Percentiles rank a stretch among this genome's conserved stretches.
These are phyloP conservation scores for Aspergillus quadricinctus DNA, from an alignment of 2,329 filamentous ascomycete species.

Conservation along the genomic window DNA sequence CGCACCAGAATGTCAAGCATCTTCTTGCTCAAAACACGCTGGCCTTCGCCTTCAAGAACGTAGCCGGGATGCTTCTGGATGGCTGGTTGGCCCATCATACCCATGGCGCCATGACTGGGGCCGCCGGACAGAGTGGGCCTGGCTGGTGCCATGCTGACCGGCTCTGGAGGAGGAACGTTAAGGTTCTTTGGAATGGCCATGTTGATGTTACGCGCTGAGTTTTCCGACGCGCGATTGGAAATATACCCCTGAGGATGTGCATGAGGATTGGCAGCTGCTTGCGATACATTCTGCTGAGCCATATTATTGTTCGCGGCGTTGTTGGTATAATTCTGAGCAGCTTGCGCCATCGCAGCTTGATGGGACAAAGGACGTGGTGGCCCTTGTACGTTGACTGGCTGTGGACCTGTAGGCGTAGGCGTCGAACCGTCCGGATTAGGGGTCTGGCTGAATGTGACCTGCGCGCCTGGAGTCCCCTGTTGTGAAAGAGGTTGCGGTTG, in stretches of 20 bases:
- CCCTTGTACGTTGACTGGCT: slow-evolving; percentile 28
- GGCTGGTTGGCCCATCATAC: slow-evolving; percentile 82
- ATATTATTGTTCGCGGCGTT: slow-evolving; percentile 18
- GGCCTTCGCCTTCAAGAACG: slow-evolving; percentile 84
- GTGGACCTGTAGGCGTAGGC: slow-evolving; percentile 27
- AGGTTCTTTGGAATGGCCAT: slow-evolving; percentile 82
- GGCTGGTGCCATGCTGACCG: slow-evolving; percentile 66
- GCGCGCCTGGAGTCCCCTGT: slow-evolving; percentile 25
- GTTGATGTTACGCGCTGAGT: slow-evolving; percentile 51
- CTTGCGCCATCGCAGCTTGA: slow-evolving; percentile 43
- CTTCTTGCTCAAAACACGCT: slow-evolving; percentile 94
- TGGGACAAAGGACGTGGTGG: slow-evolving; percentile 43
- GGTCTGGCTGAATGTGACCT: slow-evolving; percentile 28
- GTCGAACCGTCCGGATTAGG: slow-evolving; percentile 30
- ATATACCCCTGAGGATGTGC: slow-evolving; percentile 41
- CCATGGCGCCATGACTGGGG: slow-evolving; percentile 67
- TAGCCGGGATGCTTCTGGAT: slow-evolving; percentile 76
- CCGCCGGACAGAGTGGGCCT: slow-evolving; percentile 84
- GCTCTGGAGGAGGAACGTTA: slow-evolving; percentile 65
- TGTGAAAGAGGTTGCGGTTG: slow-evolving; percentile 26
- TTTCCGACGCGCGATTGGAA: slow-evolving; percentile 37
- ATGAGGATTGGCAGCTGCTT: slow-evolving; percentile 32
- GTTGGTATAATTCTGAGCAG: slow-evolving; percentile 42
- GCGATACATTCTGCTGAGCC: slow-evolving; percentile 23
- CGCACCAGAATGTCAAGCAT: slow-evolving; percentile 93